Evolutionary conservation across 805 yeast species (phyloP), one percentile per base, ranked within the genome.

Genomic region (Cyberlindnera mrakii): DNA sequence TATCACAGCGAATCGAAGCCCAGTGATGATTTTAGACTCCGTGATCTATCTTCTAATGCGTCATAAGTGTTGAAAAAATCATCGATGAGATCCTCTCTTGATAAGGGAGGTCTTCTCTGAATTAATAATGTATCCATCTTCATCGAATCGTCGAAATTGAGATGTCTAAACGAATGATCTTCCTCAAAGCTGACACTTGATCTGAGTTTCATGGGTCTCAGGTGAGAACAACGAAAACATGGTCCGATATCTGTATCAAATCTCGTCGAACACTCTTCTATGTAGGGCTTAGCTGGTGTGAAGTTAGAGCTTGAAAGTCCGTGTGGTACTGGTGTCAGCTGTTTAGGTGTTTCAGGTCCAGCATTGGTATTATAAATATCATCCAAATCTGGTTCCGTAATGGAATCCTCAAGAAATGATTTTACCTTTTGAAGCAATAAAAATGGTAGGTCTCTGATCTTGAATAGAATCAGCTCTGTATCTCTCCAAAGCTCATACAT

Each of bases 41-140:
- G 27, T 23, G 27, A 23, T 35, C 39, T 16, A 7, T 29, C 39
- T 15, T 32, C 31, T 16, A 45, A 33, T 16, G 49, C 49, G 30
- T 46, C 41, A 38, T 44, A 51, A 27, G 43, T 46, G 8, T 36
- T 39, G 41, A 46, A 46, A 16, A 42, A 46, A 8, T 37, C 39
- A 13, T 40, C 43, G 13, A 41, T 41, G 17, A 46, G 41, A 8
- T 43, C 45, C 10, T 46, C 49, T 11, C 35, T 41, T 2, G 47
- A 30, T 14, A 37, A 35, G 1, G 33, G 16, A 7, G 33, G 30
- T 8, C 13, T 11, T 15, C 20, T 37, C 14, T 33, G 25, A n/a
- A 27, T 33, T 25, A 37, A 30, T n/a, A 29, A 29, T 3, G 40
- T 16, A 7, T 33, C 36, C 35, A 36, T 18, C 19, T 32, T 31